phyloP scores from a whole-genome alignment of 2,329 filamentous ascomycete genomes.

The Fusarium clavum region DNA sequence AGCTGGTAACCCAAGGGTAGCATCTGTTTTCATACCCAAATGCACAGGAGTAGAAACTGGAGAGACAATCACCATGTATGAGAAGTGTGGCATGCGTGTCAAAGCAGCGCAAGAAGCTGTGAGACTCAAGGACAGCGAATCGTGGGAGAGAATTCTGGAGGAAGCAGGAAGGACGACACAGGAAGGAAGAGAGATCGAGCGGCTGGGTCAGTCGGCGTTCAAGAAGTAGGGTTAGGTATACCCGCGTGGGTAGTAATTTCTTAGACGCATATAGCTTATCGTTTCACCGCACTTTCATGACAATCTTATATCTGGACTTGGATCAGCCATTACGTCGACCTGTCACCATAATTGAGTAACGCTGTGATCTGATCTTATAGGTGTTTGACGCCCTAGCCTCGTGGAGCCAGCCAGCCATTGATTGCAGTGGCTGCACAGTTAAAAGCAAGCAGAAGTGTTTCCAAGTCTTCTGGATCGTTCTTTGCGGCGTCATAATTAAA shows the following conservation, averaged over 20 bases:
- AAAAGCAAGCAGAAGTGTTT: neutral
- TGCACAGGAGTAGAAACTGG: conserved; percentile 77
- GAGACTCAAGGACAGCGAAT: conserved; percentile 79
- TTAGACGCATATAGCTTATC: conserved; percentile 11
- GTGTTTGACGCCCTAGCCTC: conserved; percentile 12
- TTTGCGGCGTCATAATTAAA: conserved; percentile 11
- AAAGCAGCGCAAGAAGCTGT: conserved; percentile 94
- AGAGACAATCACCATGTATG: conserved; percentile 89
- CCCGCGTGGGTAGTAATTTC: conserved; percentile 14
- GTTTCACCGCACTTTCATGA: conserved; percentile 14
- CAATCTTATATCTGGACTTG: neutral
- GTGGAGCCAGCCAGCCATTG: neutral
- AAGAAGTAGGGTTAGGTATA: conserved; percentile 51
- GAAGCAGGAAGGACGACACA: conserved; percentile 77
- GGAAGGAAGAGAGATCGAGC: conserved; percentile 82
- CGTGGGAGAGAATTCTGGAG: conserved; percentile 78
- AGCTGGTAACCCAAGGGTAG: conserved; percentile 90
- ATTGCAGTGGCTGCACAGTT: conserved; percentile 21
- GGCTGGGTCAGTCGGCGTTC: conserved; percentile 72
- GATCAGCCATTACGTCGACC: neutral
- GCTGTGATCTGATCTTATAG: neutral
- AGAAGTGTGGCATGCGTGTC: conserved; percentile 90
- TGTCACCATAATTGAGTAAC: neutral
- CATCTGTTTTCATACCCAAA: conserved; percentile 86
- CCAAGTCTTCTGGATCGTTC: neutral